phyloP scores from a whole-genome alignment of 495 filamentous ascomycete genomes.

The Hyaloscypha variabilis region DNA sequence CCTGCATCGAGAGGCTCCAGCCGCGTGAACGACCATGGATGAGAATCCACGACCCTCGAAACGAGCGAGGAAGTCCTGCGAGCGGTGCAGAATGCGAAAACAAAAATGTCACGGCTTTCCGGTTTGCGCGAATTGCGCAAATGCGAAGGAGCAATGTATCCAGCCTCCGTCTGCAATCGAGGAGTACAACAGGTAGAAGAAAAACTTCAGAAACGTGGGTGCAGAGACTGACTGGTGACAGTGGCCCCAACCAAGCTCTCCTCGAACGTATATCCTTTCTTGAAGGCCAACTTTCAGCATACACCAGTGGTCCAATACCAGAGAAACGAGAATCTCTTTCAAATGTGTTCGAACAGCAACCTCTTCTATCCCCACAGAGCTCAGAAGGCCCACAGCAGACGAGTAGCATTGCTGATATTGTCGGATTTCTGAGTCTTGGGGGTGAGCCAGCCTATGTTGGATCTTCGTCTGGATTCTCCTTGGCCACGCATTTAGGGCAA shows the following conservation, averaged over 20 bases:
- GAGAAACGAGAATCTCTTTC: constrained; percentile 28
- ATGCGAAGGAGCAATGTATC: constrained; percentile 49
- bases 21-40: constrained; percentile 22
- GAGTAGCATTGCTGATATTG: constrained; percentile 52
- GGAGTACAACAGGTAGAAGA: constrained; percentile 44
- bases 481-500: constrained; percentile 52
- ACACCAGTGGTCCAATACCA: constrained; percentile 28
- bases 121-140: constrained; percentile 53
- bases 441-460: constrained; percentile 57
- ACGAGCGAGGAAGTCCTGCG: constrained; percentile 53
- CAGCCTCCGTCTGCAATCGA: constrained; percentile 50
- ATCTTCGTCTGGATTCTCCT: constrained; percentile 51
- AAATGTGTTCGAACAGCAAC: constrained; percentile 35
- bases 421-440: constrained; percentile 52
- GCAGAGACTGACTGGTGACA: constrained; percentile 9
- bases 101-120: constrained; percentile 47
- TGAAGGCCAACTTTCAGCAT: constrained; percentile 40
- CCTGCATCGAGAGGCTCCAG: not conserved
- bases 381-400: constrained; percentile 29
- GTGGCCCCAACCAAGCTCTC: constrained; percentile 48
- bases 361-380: constrained; percentile 32
- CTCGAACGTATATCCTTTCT: constrained; percentile 52
- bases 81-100: constrained; percentile 54
- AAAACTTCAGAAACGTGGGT: not conserved
- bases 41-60: constrained; percentile 43